Conservation (phyloP, 2,329 filamentous ascomycete species). For the Fusarium tjaetaba region DNA sequence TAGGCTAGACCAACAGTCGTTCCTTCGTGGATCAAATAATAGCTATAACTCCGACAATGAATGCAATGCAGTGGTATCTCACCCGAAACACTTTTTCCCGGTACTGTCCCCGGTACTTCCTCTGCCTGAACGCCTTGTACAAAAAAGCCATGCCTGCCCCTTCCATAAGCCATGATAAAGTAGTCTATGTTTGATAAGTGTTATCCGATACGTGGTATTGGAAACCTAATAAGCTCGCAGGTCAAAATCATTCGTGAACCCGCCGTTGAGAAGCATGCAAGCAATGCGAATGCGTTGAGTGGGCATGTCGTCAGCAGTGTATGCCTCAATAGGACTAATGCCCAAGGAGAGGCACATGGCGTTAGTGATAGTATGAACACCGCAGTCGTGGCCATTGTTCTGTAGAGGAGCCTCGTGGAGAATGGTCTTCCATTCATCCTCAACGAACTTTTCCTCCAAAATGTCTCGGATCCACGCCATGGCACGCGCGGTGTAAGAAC, state of each 20-base stretch:
- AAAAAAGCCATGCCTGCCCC: conserved; percentile 2
- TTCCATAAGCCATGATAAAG: conserved; percentile 7
- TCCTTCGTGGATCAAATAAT: conserved; percentile 17
- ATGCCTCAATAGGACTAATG: conserved; percentile 60
- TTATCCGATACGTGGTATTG: not conserved
- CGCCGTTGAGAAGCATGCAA: conserved; percentile 72
- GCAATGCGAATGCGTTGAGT: conserved; percentile 71
- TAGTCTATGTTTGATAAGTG: not conserved
- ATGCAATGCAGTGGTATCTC: conserved; percentile 41
- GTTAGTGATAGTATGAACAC: conserved; percentile 81
- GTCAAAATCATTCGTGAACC: conserved; percentile 70
- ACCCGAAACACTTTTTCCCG: conserved; percentile 28
- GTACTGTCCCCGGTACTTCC: conserved; percentile 4
- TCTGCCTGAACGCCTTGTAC: conserved; percentile 33
- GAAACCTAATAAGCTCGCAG: conserved; percentile 51
- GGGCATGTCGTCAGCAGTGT: conserved; percentile 64
- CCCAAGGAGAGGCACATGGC: conserved; percentile 69
- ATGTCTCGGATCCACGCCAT: conserved; percentile 67
- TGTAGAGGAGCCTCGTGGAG: conserved; percentile 65
- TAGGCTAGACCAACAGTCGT: not conserved
- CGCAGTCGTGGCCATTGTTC: conserved; percentile 77
- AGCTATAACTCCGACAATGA: conserved; percentile 30
- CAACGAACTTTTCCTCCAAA: conserved; percentile 62
- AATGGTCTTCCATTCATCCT: conserved; percentile 68
- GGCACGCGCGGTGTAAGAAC: conserved; percentile 53